phyloP scores from a whole-genome alignment of 208 protist genomes.

The Trypanosoma congolense region DNA sequence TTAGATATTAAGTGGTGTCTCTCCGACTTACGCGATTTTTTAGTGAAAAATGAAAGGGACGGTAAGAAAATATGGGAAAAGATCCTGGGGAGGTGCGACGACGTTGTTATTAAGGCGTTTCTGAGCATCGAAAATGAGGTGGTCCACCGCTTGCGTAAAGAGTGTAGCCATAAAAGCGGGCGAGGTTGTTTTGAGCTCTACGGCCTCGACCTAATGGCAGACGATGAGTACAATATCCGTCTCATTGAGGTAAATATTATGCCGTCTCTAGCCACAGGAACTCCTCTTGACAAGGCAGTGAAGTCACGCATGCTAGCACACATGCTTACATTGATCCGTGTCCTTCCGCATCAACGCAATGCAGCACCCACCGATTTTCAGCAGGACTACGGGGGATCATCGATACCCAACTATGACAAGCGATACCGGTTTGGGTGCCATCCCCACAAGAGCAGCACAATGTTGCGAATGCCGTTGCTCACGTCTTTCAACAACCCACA shows the following conservation, averaged over 20 bases:
- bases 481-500: constrained; percentile 50
- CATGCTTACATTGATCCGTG: constrained; percentile 77
- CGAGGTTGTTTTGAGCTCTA: constrained; percentile 91
- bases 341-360: constrained; percentile 67
- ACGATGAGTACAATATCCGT: constrained; percentile 63
- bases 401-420: constrained; percentile 23
- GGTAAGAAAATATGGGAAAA: constrained; percentile 50
- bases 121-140: constrained; percentile 86
- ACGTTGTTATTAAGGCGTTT: constrained; percentile 90
- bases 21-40: constrained; percentile 64
- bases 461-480: constrained; percentile 43
- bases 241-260: constrained; percentile 92
- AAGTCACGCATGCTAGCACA: constrained; percentile 86
- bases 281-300: constrained; percentile 80
- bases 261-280: constrained; percentile 83
- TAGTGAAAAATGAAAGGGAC: constrained; percentile 44
- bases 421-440: constrained; percentile 73
- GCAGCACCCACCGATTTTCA: constrained; percentile 3
- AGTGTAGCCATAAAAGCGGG: constrained; percentile 61
- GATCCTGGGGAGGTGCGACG: constrained; percentile 65
- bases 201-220: constrained; percentile 85
- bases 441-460: constrained; percentile 35
- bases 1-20: constrained; percentile 91
- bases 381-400: constrained; percentile 10
- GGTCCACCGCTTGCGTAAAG: constrained; percentile 48